These are phyloP conservation scores for Calonectria pseudoturangicola DNA, from an alignment of 2,329 filamentous ascomycete genomes.

Conservation along the genomic window DNA sequence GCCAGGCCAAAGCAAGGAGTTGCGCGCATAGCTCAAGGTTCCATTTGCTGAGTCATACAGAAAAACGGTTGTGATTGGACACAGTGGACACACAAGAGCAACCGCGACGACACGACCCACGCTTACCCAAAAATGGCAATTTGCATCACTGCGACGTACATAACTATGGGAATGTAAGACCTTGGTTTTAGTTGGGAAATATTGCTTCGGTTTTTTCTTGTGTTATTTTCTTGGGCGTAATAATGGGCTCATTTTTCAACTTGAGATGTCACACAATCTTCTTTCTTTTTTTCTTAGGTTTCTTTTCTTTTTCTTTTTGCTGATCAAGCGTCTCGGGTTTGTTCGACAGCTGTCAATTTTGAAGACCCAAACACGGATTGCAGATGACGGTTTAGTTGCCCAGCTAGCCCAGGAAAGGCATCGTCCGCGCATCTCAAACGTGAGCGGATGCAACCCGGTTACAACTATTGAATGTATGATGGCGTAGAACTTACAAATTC, in stretches of 20 bases:
- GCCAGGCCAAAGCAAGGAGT: constrained; percentile 39
- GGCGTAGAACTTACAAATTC: constrained; percentile 19
- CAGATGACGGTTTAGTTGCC: neutral
- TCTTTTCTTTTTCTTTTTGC: neutral
- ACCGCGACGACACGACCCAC: neutral
- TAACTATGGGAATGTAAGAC: neutral
- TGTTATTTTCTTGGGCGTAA: neutral
- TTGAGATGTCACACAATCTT: neutral
- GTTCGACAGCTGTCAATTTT: neutral
- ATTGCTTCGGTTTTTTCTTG: neutral
- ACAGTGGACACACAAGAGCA: neutral
- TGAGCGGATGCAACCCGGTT: constrained; percentile 18
- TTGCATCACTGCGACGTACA: neutral
- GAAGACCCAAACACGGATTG: too few species aligned
- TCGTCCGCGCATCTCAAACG: neutral
- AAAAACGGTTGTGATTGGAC: constrained; percentile 42
- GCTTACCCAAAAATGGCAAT: constrained; percentile 14
- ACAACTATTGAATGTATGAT: constrained; percentile 19
- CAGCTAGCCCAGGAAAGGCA: constrained; percentile 12
- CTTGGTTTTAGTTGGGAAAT: neutral
- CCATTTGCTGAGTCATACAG: constrained; percentile 50
- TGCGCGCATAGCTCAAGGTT: constrained; percentile 39
- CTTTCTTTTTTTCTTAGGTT: too few species aligned
- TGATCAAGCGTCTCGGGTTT: neutral
- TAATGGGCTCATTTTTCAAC: neutral